Conservation (phyloP, 1,139 yeast genomes). For the Kodamaea anthophila region DNA sequence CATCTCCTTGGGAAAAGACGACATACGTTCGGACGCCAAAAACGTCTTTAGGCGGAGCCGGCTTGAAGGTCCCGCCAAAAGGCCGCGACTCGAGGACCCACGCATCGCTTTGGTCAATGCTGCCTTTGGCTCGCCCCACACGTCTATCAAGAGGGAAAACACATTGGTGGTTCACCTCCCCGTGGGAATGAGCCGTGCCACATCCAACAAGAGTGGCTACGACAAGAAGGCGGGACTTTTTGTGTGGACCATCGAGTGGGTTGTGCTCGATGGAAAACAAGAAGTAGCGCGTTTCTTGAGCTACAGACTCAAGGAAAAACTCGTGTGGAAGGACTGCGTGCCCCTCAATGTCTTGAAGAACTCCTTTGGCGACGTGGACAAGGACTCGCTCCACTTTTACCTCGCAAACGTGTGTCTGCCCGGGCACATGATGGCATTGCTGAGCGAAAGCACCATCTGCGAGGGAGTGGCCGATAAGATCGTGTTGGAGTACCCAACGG, state of each 20-base stretch:
- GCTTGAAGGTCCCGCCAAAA: too few relatives aligned
- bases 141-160: slow-evolving; percentile 28
- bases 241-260: slow-evolving; percentile 82
- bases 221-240: slow-evolving; percentile 58
- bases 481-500: slow-evolving; percentile 75
- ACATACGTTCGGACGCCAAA: slow-evolving; percentile 33
- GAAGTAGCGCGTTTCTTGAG: slow-evolving; percentile 32
- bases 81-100: too few relatives aligned
- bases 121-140: slow-evolving; percentile 22
- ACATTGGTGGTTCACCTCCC: slow-evolving; percentile 49
- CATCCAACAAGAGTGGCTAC: slow-evolving; percentile 64
- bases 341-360: slow-evolving; percentile 31
- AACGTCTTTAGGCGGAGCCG: slow-evolving; percentile 33
- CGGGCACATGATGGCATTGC: slow-evolving; percentile 20
- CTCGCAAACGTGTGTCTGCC: slow-evolving; percentile 27
- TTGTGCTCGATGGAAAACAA: slow-evolving; percentile 28
- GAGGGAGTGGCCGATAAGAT: slow-evolving; percentile 48
- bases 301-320: slow-evolving; percentile 41
- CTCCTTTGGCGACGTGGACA: slow-evolving; percentile 13
- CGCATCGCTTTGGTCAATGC: slow-evolving; percentile 19
- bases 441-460: slow-evolving; percentile 21
- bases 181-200: slow-evolving; percentile 68
- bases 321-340: slow-evolving; percentile 28
- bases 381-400: slow-evolving; percentile 24
- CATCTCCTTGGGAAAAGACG: slow-evolving; percentile 47